A percentile compares a stretch with the other conserved stretches of the same genome.
Conservation (phyloP, 2,329 filamentous ascomycete species). For the Microcyclospora tardicrescens region DNA sequence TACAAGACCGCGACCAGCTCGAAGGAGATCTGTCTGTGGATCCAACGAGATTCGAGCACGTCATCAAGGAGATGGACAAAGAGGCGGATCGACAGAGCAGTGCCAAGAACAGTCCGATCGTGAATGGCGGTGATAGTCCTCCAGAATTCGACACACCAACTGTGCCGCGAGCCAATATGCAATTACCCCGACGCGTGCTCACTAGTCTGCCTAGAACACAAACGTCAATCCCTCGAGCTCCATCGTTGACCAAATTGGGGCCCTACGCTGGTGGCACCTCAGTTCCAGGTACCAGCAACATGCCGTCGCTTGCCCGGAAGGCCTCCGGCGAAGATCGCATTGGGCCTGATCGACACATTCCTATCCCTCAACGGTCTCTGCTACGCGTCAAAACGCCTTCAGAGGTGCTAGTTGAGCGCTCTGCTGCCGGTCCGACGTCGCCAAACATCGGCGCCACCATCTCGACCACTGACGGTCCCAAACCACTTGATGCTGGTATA, state of each 20-base stretch:
- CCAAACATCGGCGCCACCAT: conserved; percentile 1
- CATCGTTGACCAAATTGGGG: conserved; percentile 11
- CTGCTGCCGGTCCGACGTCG: conserved; percentile 1
- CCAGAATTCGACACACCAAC: not conserved
- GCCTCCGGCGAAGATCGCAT: conserved; percentile 2
- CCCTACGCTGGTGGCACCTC: conserved; percentile 11
- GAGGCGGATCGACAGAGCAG: conserved; percentile 13
- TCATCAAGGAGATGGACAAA: conserved; percentile 15
- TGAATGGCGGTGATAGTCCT: not conserved
- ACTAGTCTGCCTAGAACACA: conserved; percentile 15
- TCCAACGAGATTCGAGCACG: conserved; percentile 21
- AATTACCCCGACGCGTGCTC: conserved; percentile 4
- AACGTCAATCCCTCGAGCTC: conserved; percentile 13
- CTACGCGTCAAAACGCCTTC: conserved; percentile 13
- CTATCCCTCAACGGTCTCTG: conserved; percentile 10
- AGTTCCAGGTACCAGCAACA: conserved; percentile 6
- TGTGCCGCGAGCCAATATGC: not conserved
- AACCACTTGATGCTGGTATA: too few species aligned
- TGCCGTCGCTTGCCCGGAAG: too few species aligned
- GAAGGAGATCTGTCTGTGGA: conserved; percentile 22
- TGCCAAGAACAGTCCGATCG: conserved; percentile 6
- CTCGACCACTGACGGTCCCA: not conserved
- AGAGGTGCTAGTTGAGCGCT: conserved; percentile 3
- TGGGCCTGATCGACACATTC: conserved; percentile 8
- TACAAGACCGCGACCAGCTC: conserved; percentile 17